phyloP scores from a whole-genome alignment of 192 early-diverging fungal species.

The Coemansia sp. region DNA sequence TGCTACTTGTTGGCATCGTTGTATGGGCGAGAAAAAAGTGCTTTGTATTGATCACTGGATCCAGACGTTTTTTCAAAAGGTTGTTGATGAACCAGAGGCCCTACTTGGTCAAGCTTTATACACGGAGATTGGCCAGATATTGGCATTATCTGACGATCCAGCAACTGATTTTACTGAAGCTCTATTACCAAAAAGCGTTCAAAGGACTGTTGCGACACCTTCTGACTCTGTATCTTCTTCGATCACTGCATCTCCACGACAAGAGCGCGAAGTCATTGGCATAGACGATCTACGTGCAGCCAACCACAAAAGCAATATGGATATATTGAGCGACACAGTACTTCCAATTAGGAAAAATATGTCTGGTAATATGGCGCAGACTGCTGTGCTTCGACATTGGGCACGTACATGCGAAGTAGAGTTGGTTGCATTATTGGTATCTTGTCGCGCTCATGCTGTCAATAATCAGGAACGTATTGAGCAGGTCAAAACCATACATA shows the following conservation, averaged over 20 bases:
- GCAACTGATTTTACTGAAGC: neutral
- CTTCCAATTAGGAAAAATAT: neutral
- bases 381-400: conserved; percentile 30
- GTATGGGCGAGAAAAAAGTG: neutral
- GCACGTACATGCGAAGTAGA: conserved; percentile 19
- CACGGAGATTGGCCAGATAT: conserved; percentile 1
- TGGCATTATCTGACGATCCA: neutral
- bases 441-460: neutral
- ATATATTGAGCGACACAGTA: neutral
- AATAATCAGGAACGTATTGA: neutral
- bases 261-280: conserved; percentile 9
- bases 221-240: conserved; percentile 5
- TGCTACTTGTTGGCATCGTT: neutral
- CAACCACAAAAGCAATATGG: neutral
- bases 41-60: too few species aligned
- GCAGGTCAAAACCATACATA: neutral
- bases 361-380: neutral
- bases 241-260: conserved; percentile 11
- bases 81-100: neutral
- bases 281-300: conserved; percentile 28
- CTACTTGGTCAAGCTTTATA: conserved; percentile 1
- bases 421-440: conserved; percentile 5
- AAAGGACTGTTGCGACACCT: conserved; percentile 4
- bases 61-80: neutral
- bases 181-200: neutral